Conservation (phyloP, 1,284 basidiomycete genomes). For the Hemileia vastatrix region DNA sequence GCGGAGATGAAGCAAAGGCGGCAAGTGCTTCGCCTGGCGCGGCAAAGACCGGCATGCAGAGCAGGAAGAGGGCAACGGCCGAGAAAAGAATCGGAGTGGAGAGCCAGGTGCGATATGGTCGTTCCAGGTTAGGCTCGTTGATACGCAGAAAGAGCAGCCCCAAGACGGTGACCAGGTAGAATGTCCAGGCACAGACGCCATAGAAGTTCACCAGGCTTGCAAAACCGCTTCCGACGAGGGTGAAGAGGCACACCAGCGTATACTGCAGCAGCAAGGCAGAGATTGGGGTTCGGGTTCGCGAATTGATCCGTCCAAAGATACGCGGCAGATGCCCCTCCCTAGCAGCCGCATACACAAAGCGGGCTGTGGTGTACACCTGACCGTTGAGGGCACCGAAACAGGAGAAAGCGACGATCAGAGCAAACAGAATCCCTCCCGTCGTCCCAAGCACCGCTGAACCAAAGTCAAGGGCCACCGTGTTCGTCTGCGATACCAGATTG, state of each 20-base stretch:
- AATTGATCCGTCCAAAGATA: too few relatives aligned
- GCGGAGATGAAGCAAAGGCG: constrained; percentile 62
- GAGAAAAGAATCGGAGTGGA: constrained; percentile 84
- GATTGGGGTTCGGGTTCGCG: too few relatives aligned
- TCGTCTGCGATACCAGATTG: constrained; percentile 35
- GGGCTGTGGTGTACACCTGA: constrained; percentile 48
- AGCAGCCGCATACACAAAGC: constrained; percentile 78
- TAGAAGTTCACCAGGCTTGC: constrained; percentile 47
- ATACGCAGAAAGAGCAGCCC: constrained; percentile 78
- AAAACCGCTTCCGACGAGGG: too few relatives aligned
- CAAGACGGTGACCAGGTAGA: constrained; percentile 80
- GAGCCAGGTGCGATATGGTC: constrained; percentile 86
- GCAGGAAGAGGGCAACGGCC: constrained; percentile 75
- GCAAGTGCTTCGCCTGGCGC: constrained; percentile 79
- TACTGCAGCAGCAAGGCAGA: too few relatives aligned
- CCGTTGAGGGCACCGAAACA: constrained; percentile 81
- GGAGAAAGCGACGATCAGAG: constrained; percentile 73
- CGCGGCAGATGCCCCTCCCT: constrained; percentile 77
- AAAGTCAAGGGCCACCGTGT: constrained; percentile 56
- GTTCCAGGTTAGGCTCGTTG: constrained; percentile 78
- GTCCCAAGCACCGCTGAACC: constrained; percentile 76
- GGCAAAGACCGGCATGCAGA: constrained; percentile 90
- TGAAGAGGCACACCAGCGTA: too few relatives aligned
- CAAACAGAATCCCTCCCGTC: constrained; percentile 74
- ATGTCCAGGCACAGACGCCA: constrained; percentile 77